Percentiles rank a stretch among this genome's conserved stretches.
phyloP scores from a whole-genome alignment of 306 rosid genomes.

The Vigna radiata region DNA sequence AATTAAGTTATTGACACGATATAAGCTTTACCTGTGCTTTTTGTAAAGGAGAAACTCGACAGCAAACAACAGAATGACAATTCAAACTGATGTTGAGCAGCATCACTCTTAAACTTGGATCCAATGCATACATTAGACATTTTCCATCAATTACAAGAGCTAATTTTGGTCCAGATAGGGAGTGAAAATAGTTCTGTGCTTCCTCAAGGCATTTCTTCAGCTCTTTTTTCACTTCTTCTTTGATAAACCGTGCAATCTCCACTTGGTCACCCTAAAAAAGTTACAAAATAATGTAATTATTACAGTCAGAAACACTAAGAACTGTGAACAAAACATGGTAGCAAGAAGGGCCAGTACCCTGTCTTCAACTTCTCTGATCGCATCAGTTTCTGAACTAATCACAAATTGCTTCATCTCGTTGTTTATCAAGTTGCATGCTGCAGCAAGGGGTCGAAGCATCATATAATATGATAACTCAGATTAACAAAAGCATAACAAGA shows the following conservation, averaged over 20 bases:
- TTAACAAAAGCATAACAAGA: conserved; percentile 13
- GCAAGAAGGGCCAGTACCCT: conserved; percentile 58
- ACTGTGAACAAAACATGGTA: conserved; percentile 26
- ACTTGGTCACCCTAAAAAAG: conserved; percentile 89
- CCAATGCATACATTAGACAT: conserved; percentile 94
- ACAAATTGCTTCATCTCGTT: conserved; percentile 90
- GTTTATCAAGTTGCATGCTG: conserved; percentile 94
- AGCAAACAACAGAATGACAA: conserved; percentile 94
- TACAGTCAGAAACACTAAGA: conserved; percentile 19
- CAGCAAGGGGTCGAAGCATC: conserved; percentile 38
- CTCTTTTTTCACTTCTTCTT: conserved; percentile 79
- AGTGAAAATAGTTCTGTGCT: conserved; percentile 65
- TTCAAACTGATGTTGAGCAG: conserved; percentile 88
- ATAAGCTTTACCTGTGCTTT: conserved; percentile 86
- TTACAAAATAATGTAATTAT: conserved; percentile 23
- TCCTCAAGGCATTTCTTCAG: conserved; percentile 80
- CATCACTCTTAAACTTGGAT: conserved; percentile 83
- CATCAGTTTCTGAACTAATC: conserved; percentile 96
- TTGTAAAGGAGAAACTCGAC: conserved; percentile 98
- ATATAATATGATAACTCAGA: conserved; percentile 23
- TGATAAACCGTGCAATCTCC: conserved; percentile 86
- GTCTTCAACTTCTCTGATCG: conserved; percentile 88
- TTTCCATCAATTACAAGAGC: conserved; percentile 98
- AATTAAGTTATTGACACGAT: conserved; percentile 14
- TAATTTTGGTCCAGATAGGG: conserved; percentile 72